Percentiles rank a stretch among this genome's conserved stretches.
These are phyloP conservation scores for Colletotrichum cereale DNA, from an alignment of 2,329 filamentous ascomycete species.

Conservation along the genomic window DNA sequence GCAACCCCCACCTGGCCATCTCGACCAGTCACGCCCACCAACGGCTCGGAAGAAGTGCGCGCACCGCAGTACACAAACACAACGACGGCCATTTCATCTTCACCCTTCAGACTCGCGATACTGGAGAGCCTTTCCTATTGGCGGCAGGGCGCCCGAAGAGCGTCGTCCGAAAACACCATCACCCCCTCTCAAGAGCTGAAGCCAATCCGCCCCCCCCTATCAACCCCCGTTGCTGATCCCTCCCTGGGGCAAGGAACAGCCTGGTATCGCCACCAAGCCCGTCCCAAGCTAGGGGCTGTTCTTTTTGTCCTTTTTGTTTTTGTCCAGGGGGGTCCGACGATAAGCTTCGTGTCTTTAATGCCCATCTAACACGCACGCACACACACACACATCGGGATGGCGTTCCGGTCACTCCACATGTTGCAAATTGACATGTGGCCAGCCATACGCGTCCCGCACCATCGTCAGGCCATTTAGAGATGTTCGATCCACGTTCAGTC, in stretches of 20 bases:
- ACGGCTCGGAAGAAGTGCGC: not conserved
- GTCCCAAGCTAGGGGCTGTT: not conserved
- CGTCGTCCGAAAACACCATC: not conserved
- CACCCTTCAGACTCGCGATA: not conserved
- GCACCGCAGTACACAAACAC: not conserved
- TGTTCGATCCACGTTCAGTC: not conserved
- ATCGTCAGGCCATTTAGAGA: not conserved
- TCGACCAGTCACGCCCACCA: not conserved
- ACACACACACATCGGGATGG: not conserved
- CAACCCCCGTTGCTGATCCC: slow-evolving; percentile 3
- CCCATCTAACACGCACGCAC: no score
- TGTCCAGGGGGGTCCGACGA: not conserved
- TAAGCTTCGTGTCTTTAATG: slow-evolving; percentile 9
- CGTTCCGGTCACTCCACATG: not conserved
- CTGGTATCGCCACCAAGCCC: slow-evolving; percentile 11
- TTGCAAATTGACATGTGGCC: not conserved
- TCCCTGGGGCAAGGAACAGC: slow-evolving; percentile 5
- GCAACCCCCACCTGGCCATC: not conserved
- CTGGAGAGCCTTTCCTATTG: not conserved
- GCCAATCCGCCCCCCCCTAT: not conserved
- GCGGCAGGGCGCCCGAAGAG: not conserved
- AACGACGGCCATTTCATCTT: not conserved
- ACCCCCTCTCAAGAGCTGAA: not conserved
- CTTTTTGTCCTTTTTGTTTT: not conserved
- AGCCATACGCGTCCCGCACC: not conserved